Evolutionary conservation across 208 protist genomes (phyloP).

Genomic region (Crithidia brevicula): DNA sequence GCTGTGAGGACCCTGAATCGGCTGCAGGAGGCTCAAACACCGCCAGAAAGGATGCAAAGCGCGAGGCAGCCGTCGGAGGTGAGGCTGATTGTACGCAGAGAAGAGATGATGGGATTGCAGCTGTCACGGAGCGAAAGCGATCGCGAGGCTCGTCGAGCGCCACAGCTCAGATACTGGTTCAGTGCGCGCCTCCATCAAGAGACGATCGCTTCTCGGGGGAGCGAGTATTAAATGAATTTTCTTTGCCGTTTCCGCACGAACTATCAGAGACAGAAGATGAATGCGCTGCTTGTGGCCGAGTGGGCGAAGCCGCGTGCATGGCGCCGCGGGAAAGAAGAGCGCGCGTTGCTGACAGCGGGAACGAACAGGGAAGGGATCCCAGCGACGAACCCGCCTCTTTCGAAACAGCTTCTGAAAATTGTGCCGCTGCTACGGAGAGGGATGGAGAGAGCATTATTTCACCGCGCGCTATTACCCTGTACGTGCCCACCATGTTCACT

Average conservation of each 20-base stretch:
- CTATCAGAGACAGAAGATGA: not conserved
- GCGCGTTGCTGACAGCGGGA: not conserved
- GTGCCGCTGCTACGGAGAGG: not conserved
- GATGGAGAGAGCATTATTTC: no score
- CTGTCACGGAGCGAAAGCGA: not conserved
- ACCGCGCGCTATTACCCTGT: conserved; percentile 10
- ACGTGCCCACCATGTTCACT: conserved; percentile 68
- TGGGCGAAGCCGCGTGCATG: no score
- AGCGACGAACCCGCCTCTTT: no score
- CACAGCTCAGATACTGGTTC: not conserved
- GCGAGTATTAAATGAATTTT: not conserved
- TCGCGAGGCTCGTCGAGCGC: not conserved
- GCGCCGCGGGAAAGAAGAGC: no score
- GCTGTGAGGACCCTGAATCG: not conserved
- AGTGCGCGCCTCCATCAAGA: not conserved
- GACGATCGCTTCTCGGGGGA: not conserved
- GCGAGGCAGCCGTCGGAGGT: not conserved
- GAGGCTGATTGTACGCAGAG: not conserved
- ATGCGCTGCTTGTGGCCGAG: no score
- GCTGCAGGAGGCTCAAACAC: not conserved
- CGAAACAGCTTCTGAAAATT: not conserved
- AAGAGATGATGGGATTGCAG: no score
- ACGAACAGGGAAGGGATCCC: not conserved
- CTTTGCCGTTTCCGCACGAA: not conserved
- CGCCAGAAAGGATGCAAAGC: not conserved